Evolutionary conservation across 495 filamentous ascomycete genomes (phyloP).

Genomic region (Pseudotulostoma volvatum): DNA sequence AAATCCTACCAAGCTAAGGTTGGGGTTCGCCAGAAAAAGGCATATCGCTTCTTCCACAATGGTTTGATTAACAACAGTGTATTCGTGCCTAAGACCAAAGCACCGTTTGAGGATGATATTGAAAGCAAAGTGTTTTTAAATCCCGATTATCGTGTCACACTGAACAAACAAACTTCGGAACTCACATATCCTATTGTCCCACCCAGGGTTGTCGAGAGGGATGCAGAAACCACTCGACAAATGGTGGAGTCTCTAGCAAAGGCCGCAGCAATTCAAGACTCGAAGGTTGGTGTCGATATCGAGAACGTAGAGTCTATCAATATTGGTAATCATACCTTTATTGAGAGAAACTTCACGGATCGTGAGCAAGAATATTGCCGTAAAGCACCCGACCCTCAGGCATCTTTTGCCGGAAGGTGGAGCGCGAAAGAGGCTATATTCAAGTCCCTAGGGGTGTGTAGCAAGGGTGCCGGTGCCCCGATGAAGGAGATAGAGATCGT

Average conservation of each 20-base stretch:
- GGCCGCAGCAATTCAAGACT: constrained; percentile 51
- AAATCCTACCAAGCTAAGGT: constrained; percentile 73
- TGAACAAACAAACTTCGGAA: constrained; percentile 67
- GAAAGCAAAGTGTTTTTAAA: constrained; percentile 81
- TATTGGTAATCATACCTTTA: constrained; percentile 81
- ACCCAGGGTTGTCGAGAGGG: constrained; percentile 38
- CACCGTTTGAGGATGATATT: constrained; percentile 80
- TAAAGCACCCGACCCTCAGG: constrained; percentile 57
- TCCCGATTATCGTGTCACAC: constrained; percentile 72
- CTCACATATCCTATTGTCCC: constrained; percentile 54
- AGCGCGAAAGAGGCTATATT: constrained; percentile 97
- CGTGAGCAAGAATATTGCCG: constrained; percentile 72
- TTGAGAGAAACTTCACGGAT: constrained; percentile 85
- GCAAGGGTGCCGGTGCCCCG: constrained; percentile 74
- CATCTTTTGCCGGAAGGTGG: constrained; percentile 87
- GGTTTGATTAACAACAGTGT: constrained; percentile 92
- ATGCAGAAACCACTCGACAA: constrained; percentile 47
- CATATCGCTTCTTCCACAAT: constrained; percentile 95
- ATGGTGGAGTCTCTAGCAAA: constrained; percentile 67
- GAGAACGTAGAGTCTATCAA: constrained; percentile 74
- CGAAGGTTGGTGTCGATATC: constrained; percentile 83
- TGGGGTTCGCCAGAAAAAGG: constrained; percentile 85
- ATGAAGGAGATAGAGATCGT: constrained; percentile 90
- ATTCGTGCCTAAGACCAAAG: constrained; percentile 84
- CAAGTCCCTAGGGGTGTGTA: constrained; percentile 81